These are phyloP conservation scores for Pseudogymnoascus sp. DNA, from an alignment of 2,329 filamentous ascomycete genomes.

Conservation along the genomic window DNA sequence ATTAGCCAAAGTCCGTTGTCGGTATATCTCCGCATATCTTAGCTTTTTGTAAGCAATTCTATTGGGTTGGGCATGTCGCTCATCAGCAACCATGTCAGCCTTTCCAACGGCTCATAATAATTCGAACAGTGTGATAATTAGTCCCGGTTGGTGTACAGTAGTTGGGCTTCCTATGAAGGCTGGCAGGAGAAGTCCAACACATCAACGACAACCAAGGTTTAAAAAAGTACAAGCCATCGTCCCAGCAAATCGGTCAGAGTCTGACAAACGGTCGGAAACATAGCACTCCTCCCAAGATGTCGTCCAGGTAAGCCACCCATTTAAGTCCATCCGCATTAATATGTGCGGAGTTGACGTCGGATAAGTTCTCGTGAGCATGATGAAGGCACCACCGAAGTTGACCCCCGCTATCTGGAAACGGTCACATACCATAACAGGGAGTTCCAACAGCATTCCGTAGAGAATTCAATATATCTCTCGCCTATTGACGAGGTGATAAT, in stretches of 20 bases:
- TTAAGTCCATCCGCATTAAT: neutral
- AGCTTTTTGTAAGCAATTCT: slow-evolving; percentile 8
- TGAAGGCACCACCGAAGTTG: slow-evolving; percentile 44
- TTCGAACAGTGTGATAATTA: slow-evolving; percentile 8
- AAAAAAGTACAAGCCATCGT: slow-evolving; percentile 4
- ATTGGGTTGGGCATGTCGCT: neutral
- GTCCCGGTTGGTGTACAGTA: slow-evolving; percentile 6
- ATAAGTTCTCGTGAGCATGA: slow-evolving; percentile 35
- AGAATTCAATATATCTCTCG: slow-evolving; percentile 59
- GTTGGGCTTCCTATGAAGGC: neutral
- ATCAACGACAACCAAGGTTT: slow-evolving; percentile 2
- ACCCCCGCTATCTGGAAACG: slow-evolving; percentile 53
- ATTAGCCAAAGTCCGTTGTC: slow-evolving; percentile 10
- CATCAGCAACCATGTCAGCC: neutral
- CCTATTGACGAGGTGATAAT: slow-evolving; percentile 63
- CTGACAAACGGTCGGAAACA: neutral
- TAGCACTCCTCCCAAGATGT: neutral
- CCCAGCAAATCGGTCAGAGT: neutral
- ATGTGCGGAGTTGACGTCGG: slow-evolving; percentile 18
- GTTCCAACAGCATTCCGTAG: slow-evolving; percentile 62
- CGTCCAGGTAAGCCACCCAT: neutral
- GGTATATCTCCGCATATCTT: slow-evolving; percentile 4
- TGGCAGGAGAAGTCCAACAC: neutral
- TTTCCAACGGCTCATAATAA: slow-evolving; percentile 2
- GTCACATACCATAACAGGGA: slow-evolving; percentile 55